Evolutionary conservation across 2,329 filamentous ascomycete genomes (phyloP).

Genomic region (Colletotrichum orchidophilum): DNA sequence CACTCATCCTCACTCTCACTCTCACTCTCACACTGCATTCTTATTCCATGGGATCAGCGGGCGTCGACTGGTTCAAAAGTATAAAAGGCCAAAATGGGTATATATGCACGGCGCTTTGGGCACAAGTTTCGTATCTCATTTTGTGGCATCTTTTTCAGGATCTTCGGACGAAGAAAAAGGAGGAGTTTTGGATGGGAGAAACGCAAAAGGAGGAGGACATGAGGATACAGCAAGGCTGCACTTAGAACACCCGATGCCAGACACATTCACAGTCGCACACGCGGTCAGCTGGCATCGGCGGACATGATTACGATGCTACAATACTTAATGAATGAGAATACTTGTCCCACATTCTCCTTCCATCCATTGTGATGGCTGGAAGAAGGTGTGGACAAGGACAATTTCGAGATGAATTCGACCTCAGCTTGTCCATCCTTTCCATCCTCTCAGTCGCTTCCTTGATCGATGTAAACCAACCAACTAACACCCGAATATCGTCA

Average conservation of each 20-base stretch:
- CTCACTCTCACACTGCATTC: not conserved
- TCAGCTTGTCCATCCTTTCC: not conserved
- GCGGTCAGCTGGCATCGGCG: not conserved
- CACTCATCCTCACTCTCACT: not conserved
- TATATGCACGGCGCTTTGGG: slow-evolving; percentile 28
- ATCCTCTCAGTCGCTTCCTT: not conserved
- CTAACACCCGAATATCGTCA: not conserved
- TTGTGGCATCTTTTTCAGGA: slow-evolving; percentile 6
- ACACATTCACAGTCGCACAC: not conserved
- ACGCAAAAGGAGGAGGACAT: not conserved
- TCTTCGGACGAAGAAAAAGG: slow-evolving; percentile 14
- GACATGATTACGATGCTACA: slow-evolving; percentile 13
- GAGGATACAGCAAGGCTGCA: not conserved
- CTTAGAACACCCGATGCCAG: not conserved
- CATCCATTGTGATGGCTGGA: not conserved
- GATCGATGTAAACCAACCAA: not conserved
- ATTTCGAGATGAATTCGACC: not conserved
- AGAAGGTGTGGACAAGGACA: not conserved
- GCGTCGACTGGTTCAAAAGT: slow-evolving; percentile 14
- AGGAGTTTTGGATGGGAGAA: not conserved
- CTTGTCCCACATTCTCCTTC: not conserved
- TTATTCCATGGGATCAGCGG: not conserved
- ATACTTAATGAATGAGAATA: slow-evolving; percentile 6
- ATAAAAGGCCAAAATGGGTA: slow-evolving; percentile 9
- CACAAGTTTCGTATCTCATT: slow-evolving; percentile 20